These are phyloP conservation scores for Pestalotiopsis sp. DNA, from an alignment of 2,329 filamentous ascomycete genomes.

Conservation along the genomic window DNA sequence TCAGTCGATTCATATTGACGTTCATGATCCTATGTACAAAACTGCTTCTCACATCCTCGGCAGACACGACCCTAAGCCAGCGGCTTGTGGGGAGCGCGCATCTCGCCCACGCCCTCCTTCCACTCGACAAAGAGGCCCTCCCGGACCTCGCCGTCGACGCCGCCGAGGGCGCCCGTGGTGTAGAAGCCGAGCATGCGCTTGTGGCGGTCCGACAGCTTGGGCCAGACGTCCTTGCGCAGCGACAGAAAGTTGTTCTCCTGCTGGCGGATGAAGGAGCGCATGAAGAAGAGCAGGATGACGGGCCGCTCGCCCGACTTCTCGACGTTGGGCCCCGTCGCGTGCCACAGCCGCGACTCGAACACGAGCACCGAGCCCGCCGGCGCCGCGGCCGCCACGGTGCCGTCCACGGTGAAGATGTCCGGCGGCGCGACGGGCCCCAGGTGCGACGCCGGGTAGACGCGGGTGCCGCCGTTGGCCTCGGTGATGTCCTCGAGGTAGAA, in stretches of 20 bases:
- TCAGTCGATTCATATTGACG: not conserved
- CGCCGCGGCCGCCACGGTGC: slow-evolving; percentile 25
- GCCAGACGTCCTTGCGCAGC: slow-evolving; percentile 29
- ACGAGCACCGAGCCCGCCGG: slow-evolving; percentile 30
- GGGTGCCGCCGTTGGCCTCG: slow-evolving; percentile 32
- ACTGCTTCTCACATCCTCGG: not conserved
- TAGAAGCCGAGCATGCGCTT: slow-evolving; percentile 25
- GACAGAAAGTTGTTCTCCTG: slow-evolving; percentile 34
- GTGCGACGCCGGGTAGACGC: slow-evolving; percentile 31
- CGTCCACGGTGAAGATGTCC: slow-evolving; percentile 27
- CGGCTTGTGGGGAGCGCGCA: slow-evolving; percentile 10
- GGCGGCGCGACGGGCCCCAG: slow-evolving; percentile 25
- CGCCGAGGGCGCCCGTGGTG: slow-evolving; percentile 26
- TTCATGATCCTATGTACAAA: not conserved
- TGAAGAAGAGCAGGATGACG: slow-evolving; percentile 27
- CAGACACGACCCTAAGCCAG: not conserved
- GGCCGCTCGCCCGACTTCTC: slow-evolving; percentile 16
- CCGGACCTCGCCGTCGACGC: slow-evolving; percentile 24
- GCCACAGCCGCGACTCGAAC: slow-evolving; percentile 32
- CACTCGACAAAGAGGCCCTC: slow-evolving; percentile 25
- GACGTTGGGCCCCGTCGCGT: slow-evolving; percentile 30
- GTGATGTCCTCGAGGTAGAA: slow-evolving; percentile 34
- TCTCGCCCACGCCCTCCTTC: slow-evolving; percentile 13
- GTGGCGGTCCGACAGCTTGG: slow-evolving; percentile 26
- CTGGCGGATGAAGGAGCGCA: slow-evolving; percentile 31